phyloP scores from a whole-genome alignment of 1,139 yeast species.

The Sugiyamaella sp. region DNA sequence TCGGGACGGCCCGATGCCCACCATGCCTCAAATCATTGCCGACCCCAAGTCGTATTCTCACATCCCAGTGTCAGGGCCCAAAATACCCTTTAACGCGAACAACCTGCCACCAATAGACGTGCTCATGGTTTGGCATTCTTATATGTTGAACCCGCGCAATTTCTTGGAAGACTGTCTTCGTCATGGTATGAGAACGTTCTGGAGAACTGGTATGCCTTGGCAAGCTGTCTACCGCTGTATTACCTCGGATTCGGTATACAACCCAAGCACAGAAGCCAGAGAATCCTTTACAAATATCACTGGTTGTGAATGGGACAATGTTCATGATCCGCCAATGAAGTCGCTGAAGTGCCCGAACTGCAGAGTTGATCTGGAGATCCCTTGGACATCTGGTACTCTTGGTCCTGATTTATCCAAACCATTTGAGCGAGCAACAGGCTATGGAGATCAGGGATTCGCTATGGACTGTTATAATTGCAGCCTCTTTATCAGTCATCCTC shows the following conservation, averaged over 20 bases:
- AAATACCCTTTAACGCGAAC: slow-evolving; percentile 17
- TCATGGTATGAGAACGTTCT: slow-evolving; percentile 37
- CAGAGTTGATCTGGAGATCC: background rate
- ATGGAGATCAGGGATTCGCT: slow-evolving; percentile 10
- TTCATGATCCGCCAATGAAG: slow-evolving; percentile 21
- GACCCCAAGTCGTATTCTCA: background rate
- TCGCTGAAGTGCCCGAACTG: slow-evolving; percentile 6
- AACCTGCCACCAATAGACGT: slow-evolving; percentile 47
- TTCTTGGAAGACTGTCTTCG: slow-evolving; percentile 43
- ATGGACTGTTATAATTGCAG: slow-evolving; percentile 20
- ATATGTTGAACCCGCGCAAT: slow-evolving; percentile 41
- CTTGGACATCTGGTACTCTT: slow-evolving; percentile 11
- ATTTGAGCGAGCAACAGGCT: slow-evolving; percentile 10
- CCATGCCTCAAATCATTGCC: background rate
- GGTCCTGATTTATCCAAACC: slow-evolving; percentile 8
- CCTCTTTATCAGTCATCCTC: slow-evolving; percentile 9
- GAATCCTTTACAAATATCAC: slow-evolving; percentile 22
- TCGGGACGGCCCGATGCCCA: slow-evolving; percentile 11
- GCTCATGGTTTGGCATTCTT: slow-evolving; percentile 49
- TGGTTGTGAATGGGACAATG: slow-evolving; percentile 24
- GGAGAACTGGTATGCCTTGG: slow-evolving; percentile 42
- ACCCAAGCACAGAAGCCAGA: slow-evolving; percentile 29
- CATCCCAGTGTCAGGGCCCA: background rate
- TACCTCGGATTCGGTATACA: slow-evolving; percentile 36
- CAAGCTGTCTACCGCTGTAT: slow-evolving; percentile 35